Evolutionary conservation across 768 basidiomycete genomes (phyloP), one percentile per base, ranked within the genome.

Genomic region (Chalciporus sphaerocephalus): DNA sequence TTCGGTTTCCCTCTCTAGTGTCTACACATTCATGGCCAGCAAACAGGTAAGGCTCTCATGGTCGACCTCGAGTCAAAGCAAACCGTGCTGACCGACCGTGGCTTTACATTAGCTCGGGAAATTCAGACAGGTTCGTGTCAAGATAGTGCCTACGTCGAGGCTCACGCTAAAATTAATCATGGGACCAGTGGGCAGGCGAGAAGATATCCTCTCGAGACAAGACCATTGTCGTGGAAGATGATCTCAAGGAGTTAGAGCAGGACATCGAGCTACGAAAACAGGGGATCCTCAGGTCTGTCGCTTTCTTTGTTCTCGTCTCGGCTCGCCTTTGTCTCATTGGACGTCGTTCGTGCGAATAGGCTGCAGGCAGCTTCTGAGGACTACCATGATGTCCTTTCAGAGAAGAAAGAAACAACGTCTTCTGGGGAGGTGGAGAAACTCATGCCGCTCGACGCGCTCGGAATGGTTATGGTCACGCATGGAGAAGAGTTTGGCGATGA

Each of bases 201-300:
- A 85, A 88, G 55, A 90, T 96, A 42, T 83, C 87, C 32, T 77
- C 85, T 20, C 79, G 84, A 52, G 88, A 92, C 61, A 94, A 87
- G 74, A 83, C 87, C 2, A 67, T 78, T 34, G 75, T 85, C 24
- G 80, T 85, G 3, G 85, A 50, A 33, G 50, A 86, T 20, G 91
- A 92, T 51, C 87, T 94, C 62, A 76, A 70, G 28, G 87, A 85
- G 38, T 72, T 93, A 36, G 90, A 94, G 65, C 75, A 77, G 56
- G 92, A 95, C 60, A 80, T 96, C 22, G 91, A 94, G 42, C 69
- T 91, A 23, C 71, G 91, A 40, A 79, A 80, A 57, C 78, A 80
- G 36, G 91, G 92, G 22, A 73, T 86, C 28, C 72, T 79, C 48
- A 74, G 79, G 91, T 92, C 57, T 47, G 87, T 66, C 27, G 27